Conservation (phyloP, 2,329 filamentous ascomycete genomes). For the Stylonectria norvegica region DNA sequence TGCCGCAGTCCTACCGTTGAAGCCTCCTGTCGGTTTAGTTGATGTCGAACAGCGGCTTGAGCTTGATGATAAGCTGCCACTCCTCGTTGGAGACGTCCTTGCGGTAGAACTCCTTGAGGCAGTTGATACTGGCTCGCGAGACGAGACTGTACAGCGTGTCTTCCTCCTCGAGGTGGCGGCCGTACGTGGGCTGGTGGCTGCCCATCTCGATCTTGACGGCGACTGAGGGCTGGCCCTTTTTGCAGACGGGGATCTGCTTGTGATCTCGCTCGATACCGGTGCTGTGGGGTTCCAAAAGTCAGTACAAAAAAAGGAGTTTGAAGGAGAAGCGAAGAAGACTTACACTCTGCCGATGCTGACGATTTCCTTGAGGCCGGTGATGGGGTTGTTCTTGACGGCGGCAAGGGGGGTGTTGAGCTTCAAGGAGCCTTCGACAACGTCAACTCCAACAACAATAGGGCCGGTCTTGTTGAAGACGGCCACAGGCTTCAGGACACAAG, state of each 20-base stretch:
- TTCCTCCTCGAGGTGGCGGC: constrained; percentile 88
- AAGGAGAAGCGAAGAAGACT: constrained; percentile 39
- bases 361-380: constrained; percentile 79
- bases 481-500: constrained; percentile 83
- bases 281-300: constrained; percentile 44
- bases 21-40: constrained; percentile 50
- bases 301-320: constrained; percentile 6
- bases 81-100: constrained; percentile 86
- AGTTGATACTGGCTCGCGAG: constrained; percentile 85
- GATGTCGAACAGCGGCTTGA: constrained; percentile 93
- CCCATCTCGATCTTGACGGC: constrained; percentile 97
- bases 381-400: constrained; percentile 75
- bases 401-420: constrained; percentile 86
- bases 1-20: no score
- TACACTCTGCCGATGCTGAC: constrained; percentile 89
- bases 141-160: constrained; percentile 87
- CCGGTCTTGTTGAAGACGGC: constrained; percentile 98
- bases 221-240: constrained; percentile 95
- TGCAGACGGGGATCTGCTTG: constrained; percentile 88
- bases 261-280: constrained; percentile 96
- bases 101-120: constrained; percentile 92
- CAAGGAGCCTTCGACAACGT: constrained; percentile 87
- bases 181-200: constrained; percentile 86
- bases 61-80: constrained; percentile 90
- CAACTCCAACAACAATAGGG: constrained; percentile 92